A percentile compares a stretch with the other conserved stretches of the same genome.
Conservation (phyloP, 208 protist species). For the Leishmania aethiopica region DNA sequence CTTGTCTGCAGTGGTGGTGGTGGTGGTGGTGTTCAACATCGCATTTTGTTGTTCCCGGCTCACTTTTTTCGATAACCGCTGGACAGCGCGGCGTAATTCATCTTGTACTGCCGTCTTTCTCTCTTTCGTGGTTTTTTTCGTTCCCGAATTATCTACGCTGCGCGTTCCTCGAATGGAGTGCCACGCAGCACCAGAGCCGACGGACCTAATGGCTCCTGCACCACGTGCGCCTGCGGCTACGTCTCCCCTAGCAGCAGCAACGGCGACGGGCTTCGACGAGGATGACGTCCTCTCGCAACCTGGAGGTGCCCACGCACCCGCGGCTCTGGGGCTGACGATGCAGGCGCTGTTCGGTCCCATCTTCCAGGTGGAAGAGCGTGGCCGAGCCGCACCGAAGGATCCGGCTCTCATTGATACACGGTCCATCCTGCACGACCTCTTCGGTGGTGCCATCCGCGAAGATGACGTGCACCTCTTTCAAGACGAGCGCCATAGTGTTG, state of each 20-base stretch:
- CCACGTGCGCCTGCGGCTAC: background rate
- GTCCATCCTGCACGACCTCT: slow-evolving; percentile 53
- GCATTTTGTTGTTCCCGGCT: background rate
- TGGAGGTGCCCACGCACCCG: background rate
- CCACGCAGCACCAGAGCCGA: background rate
- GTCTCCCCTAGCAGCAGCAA: slow-evolving; percentile 13
- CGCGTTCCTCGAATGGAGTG: background rate
- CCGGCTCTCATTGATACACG: slow-evolving; percentile 68
- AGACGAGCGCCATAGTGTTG: slow-evolving; percentile 18
- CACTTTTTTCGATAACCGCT: background rate
- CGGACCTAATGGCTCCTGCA: background rate
- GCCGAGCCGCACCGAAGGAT: slow-evolving; percentile 31
- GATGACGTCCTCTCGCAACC: slow-evolving; percentile 1
- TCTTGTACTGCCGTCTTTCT: background rate
- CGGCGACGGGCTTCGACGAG: slow-evolving; percentile 25
- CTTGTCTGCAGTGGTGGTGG: background rate
- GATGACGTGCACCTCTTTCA: slow-evolving; percentile 47
- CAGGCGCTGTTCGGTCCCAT: slow-evolving; percentile 67
- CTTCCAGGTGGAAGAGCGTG: slow-evolving; percentile 42
- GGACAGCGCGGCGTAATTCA: background rate
- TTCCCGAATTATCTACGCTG: too few species aligned
- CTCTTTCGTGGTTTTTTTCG: background rate
- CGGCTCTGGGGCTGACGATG: slow-evolving; percentile 26
- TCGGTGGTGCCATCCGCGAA: slow-evolving; percentile 51
- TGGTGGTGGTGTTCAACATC: background rate